Base-by-base conservation (phyloP, 2,329 filamentous ascomycete genomes). In the Zasmidium cellare region DNA sequence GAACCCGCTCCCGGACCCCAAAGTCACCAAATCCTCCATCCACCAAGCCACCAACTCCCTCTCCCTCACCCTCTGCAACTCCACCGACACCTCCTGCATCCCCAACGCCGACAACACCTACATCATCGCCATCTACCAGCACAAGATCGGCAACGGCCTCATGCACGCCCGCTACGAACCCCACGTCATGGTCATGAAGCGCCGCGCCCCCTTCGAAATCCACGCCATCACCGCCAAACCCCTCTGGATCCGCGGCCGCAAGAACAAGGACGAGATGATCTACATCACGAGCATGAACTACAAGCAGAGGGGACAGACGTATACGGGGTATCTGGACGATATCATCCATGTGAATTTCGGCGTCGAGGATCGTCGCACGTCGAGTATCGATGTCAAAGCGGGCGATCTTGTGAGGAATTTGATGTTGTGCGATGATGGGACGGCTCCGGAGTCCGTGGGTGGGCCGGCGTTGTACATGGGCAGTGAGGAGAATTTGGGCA, bases 31-130 rank as follows among this genome's bases (percentile, higher is more conserved):
- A 19, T 53, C 55, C 44, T 31, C 80, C 83, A 78, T 85, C 25
- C 84, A 86, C 64, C 84, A 87, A 67, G 80, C 84, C 5, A 85
- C 82, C 19, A 87, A 87, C 67, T 83, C 82, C 1, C 74, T 86
- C 0, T 70, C 77, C 1, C 70, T 86, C 38, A 86, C 83, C 2
- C 72, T 85, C 53, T 86, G 84, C 71, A 71, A 72, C 9, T 76
- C 80, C 1, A 62, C 71, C 1, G 82, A 85, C 46, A 62, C 71
- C 0, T 54, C n/a, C 0, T 86, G 84, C 66, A 68, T 75, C 0
- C 71, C 72, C 46, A 73, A 76, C 5, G 61, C 59, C 19, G 85
- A 85, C 31, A 57, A 57, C 64, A 86, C 84, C 0, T 84, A 83
- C 66, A 72, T 85, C 58, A 69, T 86, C 49, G 75, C 75, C 3